These are phyloP conservation scores for Fusarium neocosmosporiellum DNA, from an alignment of 2,329 filamentous ascomycete species.

Conservation along the genomic window DNA sequence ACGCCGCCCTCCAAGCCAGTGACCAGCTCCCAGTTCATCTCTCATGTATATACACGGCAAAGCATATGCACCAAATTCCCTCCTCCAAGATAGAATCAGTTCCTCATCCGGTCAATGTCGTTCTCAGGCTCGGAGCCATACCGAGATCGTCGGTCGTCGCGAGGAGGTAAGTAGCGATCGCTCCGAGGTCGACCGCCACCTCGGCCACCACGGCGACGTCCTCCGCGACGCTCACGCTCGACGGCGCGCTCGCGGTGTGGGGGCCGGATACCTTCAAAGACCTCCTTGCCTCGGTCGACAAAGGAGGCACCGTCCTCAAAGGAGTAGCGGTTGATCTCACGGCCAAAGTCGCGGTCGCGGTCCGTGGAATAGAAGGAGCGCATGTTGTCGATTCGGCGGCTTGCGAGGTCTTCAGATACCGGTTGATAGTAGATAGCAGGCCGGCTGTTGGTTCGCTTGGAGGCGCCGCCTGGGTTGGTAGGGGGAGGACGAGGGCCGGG, in stretches of 20 bases:
- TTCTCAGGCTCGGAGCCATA: slow-evolving; percentile 19
- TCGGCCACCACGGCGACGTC: slow-evolving; percentile 43
- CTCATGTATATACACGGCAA: background rate
- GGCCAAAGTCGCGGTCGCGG: slow-evolving; percentile 54
- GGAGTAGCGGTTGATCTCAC: slow-evolving; percentile 74
- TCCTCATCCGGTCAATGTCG: slow-evolving; percentile 17
- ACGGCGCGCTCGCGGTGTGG: slow-evolving; percentile 61
- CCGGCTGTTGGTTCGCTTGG: slow-evolving; percentile 52
- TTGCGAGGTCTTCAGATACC: slow-evolving; percentile 72
- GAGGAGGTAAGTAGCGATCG: slow-evolving; percentile 49
- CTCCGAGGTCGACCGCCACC: slow-evolving; percentile 45
- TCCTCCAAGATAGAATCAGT: background rate
- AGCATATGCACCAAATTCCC: background rate
- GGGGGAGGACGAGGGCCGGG: slow-evolving; percentile 40
- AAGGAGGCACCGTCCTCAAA: slow-evolving; percentile 75
- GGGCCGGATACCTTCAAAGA: slow-evolving; percentile 72
- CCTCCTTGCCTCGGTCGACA: slow-evolving; percentile 79
- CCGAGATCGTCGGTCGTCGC: slow-evolving; percentile 24
- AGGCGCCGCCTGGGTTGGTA: slow-evolving; percentile 30
- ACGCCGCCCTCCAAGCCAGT: slow-evolving; percentile 2
- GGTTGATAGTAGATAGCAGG: slow-evolving; percentile 63
- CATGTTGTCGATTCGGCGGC: slow-evolving; percentile 71
- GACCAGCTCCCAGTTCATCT: background rate
- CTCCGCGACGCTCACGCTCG: slow-evolving; percentile 53
- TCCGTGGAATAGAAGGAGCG: slow-evolving; percentile 59